A percentile compares a stretch with the other conserved stretches of the same genome.
phyloP scores from a whole-genome alignment of 257 asterid genomes.

The Knoxia roxburghii region DNA sequence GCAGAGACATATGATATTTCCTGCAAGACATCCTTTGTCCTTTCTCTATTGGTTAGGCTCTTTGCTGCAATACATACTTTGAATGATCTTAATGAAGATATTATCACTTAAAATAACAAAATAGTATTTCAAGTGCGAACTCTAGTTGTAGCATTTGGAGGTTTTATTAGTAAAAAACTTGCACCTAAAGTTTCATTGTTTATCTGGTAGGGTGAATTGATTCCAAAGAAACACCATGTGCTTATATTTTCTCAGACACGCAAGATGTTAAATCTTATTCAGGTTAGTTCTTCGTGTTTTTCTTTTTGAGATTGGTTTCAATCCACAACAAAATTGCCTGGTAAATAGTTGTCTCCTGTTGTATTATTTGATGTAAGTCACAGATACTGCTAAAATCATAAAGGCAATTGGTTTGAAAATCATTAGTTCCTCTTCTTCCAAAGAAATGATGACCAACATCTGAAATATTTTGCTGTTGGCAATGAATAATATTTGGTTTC shows the following conservation, averaged over 20 bases:
- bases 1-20: slow-evolving; percentile 62
- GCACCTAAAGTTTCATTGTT: slow-evolving; percentile 9
- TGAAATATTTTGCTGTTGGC: not conserved
- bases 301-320: not conserved
- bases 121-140: not conserved
- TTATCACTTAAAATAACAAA: not conserved
- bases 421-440: not conserved
- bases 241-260: slow-evolving; percentile 93
- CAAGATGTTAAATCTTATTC: slow-evolving; percentile 85
- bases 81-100: not conserved
- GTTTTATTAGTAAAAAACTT: not conserved
- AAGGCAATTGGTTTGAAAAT: not conserved
- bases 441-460: not conserved
- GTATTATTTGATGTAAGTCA: no score
- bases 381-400: not conserved
- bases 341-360: no score
- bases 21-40: slow-evolving; percentile 77
- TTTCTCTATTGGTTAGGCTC: slow-evolving; percentile 66
- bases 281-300: slow-evolving; percentile 35
- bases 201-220: slow-evolving; percentile 55
- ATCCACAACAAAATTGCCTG: no score
- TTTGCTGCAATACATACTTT: not conserved
- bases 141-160: not conserved
- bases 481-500: not conserved
- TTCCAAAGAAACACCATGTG: slow-evolving; percentile 87